Conservation (phyloP, 768 basidiomycete genomes). For the Lactifluus piperatus region DNA sequence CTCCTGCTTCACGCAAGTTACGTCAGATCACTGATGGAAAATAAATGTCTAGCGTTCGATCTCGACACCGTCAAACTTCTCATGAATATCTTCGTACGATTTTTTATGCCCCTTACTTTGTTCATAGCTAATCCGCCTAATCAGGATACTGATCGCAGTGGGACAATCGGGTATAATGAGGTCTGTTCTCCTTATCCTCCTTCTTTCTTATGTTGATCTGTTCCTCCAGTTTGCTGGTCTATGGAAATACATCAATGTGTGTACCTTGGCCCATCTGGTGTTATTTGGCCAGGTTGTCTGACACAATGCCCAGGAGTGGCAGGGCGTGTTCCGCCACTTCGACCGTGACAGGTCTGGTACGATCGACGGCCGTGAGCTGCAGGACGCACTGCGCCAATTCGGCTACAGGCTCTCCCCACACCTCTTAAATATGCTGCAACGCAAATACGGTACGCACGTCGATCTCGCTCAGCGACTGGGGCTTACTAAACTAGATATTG, state of each 20-base stretch:
- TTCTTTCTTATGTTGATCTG: slow-evolving; percentile 14
- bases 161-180: slow-evolving; percentile 75
- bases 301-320: slow-evolving; percentile 52
- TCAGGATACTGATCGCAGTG: slow-evolving; percentile 63
- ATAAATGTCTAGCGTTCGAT: slow-evolving; percentile 52
- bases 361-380: slow-evolving; percentile 64
- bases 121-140: not conserved
- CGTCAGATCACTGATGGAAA: not conserved
- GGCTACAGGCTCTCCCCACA: slow-evolving; percentile 68
- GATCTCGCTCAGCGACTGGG: no score
- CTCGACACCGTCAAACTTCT: slow-evolving; percentile 80
- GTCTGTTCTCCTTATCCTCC: slow-evolving; percentile 27
- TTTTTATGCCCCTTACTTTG: not conserved
- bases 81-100: slow-evolving; percentile 69
- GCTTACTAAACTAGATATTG: slow-evolving; percentile 25
- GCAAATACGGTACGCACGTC: slow-evolving; percentile 57
- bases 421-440: slow-evolving; percentile 55
- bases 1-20: not conserved
- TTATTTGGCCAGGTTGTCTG: not conserved
- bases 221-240: slow-evolving; percentile 51
- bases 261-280: not conserved
- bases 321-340: slow-evolving; percentile 74
- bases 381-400: slow-evolving; percentile 62
- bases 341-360: slow-evolving; percentile 77
- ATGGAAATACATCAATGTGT: slow-evolving; percentile 72